Base-by-base conservation (phyloP, 257 asterid genomes). In the Nicotiana otophora region DNA sequence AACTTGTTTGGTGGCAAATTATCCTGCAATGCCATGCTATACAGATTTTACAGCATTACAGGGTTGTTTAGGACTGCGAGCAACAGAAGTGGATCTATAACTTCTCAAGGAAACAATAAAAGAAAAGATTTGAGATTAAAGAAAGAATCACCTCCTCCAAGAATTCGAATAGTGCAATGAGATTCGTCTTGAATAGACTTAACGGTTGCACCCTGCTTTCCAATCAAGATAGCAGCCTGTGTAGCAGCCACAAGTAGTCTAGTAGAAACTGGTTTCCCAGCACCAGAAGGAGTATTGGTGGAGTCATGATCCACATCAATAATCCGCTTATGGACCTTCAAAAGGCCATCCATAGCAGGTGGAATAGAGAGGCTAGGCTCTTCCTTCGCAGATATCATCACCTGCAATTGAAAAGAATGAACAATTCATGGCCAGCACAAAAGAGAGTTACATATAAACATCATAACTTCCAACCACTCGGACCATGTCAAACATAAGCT, bases 161-260 rank as follows among this genome's bases (percentile, higher is more conserved):
- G 90, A 82, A 95, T 95, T 80, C 98, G 97, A 75, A 95, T 87
- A 53, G 82, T 90, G 89, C 97, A 95, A 83, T 87, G 84, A 77
- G 98, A 95, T 76, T 90, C 92, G 81, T 93, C 99, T 86, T 93
- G 92, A 84, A 95, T 91, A 58, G 95, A 84, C 90, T 95, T 95
- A 77, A 95, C 84, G n/a, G 99, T 95, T 75, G 97, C 91, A 68
- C 99, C 98, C 87, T 95, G 99, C 90, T 95, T 95, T 85, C 99
- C 99, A 63, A 95, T 95, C 89, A 95, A 91, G 87, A 91, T 92
- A 83, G 98, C 97, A 83, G 97, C 98, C 84, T 95, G 99, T 65
- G 94, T 84, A 83, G 97, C 97, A 63, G 99, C 98, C 63, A 95
- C 95, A 72, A 95, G 97, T 86, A 95, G 89, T 88, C 97, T 90